phyloP scores from a whole-genome alignment of 108 stramenopile species.

The Chaetoceros muelleri region DNA sequence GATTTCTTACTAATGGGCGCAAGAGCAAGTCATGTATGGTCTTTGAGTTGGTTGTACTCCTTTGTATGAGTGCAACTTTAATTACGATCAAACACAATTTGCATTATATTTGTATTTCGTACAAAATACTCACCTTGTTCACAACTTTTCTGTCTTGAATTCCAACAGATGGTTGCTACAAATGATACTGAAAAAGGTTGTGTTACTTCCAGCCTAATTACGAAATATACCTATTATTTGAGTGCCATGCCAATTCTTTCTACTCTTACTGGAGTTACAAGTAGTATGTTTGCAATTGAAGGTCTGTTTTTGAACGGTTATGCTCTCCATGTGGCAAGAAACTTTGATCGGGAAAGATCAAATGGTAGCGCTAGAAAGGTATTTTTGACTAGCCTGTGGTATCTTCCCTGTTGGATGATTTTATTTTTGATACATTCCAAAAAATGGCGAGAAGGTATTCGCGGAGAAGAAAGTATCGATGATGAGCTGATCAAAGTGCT shows the following conservation, averaged over 20 bases:
- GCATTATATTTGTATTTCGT: too few relatives aligned
- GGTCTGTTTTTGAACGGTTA: constrained; percentile 80
- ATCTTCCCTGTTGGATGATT: constrained; percentile 87
- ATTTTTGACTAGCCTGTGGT: constrained; percentile 93
- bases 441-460: constrained; percentile 55
- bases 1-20: neutral
- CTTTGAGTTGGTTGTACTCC: constrained; percentile 49
- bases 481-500: constrained; percentile 25
- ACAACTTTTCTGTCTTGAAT: constrained; percentile 9
- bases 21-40: neutral
- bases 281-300: constrained; percentile 94
- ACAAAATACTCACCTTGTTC: too few relatives aligned
- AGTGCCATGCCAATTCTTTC: constrained; percentile 77
- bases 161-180: constrained; percentile 58
- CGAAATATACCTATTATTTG: constrained; percentile 78
- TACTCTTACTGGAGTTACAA: constrained; percentile 73
- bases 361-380: constrained; percentile 91
- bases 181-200: constrained; percentile 68
- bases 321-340: constrained; percentile 58
- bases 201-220: constrained; percentile 70
- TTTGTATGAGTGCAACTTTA: neutral
- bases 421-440: constrained; percentile 90
- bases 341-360: constrained; percentile 76
- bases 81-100: neutral
- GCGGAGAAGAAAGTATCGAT: constrained; percentile 25